Base-by-base conservation (phyloP, 192 early-diverging fungal genomes). In the Coemansia sp. region DNA sequence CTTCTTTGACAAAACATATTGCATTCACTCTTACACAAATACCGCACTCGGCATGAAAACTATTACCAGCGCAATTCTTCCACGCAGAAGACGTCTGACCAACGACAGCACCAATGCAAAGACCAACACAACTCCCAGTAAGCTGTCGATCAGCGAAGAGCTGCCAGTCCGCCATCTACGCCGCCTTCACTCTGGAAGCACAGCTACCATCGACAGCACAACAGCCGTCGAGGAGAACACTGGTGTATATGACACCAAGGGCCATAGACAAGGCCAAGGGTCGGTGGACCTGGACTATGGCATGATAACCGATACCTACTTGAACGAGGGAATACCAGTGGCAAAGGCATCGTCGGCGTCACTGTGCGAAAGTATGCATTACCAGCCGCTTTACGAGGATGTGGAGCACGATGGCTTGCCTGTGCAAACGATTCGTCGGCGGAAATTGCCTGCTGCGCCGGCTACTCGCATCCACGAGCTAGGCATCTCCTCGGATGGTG, bases 1-100 rank as follows among this genome's bases (percentile, higher is more conserved):
- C 22, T 16, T 22, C 9, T 3, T 45, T 1, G 2, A 11, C 39
- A 5, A 44, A 44, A 44, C 0, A 10, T 18, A 50, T 12, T 30
- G 22, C 27, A 53, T 53, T 53, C 29, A 27, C 6, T 56, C 27
- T 30, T 30, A 0, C 29, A 27, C 50, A 13, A 52, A 52, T 52
- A 29, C 50, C 24, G 24, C 53, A 8, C 2, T 56, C 13, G 3
- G 3, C 9, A 82, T 82, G 79, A 66, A 64, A 8, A 65, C 67
- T 10, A 67, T 82, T 37, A 70, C 79, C 22, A 74, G 59, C 47
- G 74, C 74, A 30, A 76, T 82, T 56, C 63, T 71, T 15, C 74
- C 75, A 4, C 75, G 75, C 37, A 67, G 45, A 43, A 52, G 74
- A n/a, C 58, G 71, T 43, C 38, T 40, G 41, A 68, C 62, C 24